These are phyloP conservation scores for Leishmania tropica DNA, from an alignment of 208 protist species.

Conservation along the genomic window DNA sequence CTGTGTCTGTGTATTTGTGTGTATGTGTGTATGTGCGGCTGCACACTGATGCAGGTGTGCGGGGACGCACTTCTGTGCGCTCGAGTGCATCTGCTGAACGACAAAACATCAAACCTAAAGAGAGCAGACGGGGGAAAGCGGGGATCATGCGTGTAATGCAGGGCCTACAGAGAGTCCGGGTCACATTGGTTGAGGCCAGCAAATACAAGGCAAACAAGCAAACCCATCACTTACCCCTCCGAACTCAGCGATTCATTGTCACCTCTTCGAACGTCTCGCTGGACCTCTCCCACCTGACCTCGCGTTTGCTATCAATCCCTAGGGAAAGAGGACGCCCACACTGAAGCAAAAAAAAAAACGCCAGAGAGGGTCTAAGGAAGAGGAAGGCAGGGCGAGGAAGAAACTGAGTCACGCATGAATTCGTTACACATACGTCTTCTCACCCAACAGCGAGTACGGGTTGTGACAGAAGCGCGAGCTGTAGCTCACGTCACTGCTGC, in stretches of 20 bases:
- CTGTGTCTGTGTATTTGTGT: background rate
- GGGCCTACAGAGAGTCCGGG: background rate
- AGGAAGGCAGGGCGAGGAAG: background rate
- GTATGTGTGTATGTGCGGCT: background rate
- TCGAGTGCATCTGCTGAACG: background rate
- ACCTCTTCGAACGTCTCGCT: background rate
- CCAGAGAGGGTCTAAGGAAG: too few relatives aligned
- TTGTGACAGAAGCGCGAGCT: constrained; percentile 34
- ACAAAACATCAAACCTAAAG: background rate
- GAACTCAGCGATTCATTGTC: background rate
- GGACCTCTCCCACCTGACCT: background rate
- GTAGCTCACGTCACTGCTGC: constrained; percentile 15
- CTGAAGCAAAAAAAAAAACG: background rate
- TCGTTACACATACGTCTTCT: constrained; percentile 19
- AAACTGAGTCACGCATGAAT: background rate
- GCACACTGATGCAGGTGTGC: background rate
- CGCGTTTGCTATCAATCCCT: background rate
- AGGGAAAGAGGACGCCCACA: background rate
- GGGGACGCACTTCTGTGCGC: background rate
- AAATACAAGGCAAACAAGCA: background rate
- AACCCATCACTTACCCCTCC: background rate
- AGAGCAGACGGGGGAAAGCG: background rate
- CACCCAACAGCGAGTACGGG: constrained; percentile 25
- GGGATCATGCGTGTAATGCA: background rate
- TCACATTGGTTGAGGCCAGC: background rate